Conservation (phyloP, 331 rosid genomes). For the Phaseolus coccineus region DNA sequence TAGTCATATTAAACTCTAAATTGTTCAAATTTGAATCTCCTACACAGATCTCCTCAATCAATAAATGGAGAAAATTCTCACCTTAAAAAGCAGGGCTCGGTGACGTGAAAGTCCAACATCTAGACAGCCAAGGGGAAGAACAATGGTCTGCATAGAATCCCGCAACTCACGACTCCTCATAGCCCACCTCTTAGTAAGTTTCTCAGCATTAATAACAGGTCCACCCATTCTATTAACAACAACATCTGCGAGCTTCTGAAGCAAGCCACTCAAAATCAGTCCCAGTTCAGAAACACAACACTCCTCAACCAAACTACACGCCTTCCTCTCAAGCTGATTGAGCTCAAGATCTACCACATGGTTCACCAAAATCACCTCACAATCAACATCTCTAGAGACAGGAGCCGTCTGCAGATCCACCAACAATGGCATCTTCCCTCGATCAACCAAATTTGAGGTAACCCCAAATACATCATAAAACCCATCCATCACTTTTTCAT, state of each 20-base stretch:
- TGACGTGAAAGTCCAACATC: slow-evolving; percentile 99
- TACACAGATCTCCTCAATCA: slow-evolving; percentile 13
- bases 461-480: slow-evolving; percentile 88
- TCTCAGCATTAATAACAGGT: slow-evolving; percentile 87
- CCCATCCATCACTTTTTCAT: slow-evolving; percentile 92
- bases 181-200: slow-evolving; percentile 78
- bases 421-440: slow-evolving; percentile 94
- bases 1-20: background rate
- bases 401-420: slow-evolving; percentile 74
- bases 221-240: slow-evolving; percentile 98
- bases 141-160: slow-evolving; percentile 63
- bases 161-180: slow-evolving; percentile 75
- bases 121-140: slow-evolving; percentile 89
- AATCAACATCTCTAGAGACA: slow-evolving; percentile 67
- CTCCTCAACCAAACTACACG: slow-evolving; percentile 55
- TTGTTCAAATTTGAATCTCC: slow-evolving; percentile 1
- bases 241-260: slow-evolving; percentile 88
- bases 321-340: slow-evolving; percentile 76
- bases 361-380: slow-evolving; percentile 86
- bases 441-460: slow-evolving; percentile 64
- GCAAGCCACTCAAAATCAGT: slow-evolving; percentile 69
- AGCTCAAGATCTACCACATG: slow-evolving; percentile 72
- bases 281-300: slow-evolving; percentile 69
- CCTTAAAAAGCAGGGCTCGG: slow-evolving; percentile 98
- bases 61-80: slow-evolving; percentile 33